phyloP scores from a whole-genome alignment of 2,329 filamentous ascomycete species.

The Didymella keratinophila region DNA sequence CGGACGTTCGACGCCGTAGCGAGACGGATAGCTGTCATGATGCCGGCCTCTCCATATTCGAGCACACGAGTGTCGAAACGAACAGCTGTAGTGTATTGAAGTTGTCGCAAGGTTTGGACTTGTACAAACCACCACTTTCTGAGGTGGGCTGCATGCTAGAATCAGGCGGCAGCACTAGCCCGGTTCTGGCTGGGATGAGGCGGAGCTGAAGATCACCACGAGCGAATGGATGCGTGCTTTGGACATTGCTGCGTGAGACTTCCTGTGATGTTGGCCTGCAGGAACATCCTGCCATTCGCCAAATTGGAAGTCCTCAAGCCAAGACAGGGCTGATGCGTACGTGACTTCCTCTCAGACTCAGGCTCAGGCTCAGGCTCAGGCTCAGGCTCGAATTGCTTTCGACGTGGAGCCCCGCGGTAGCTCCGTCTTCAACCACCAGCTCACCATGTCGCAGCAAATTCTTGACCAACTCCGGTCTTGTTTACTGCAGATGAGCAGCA shows the following conservation, averaged over 20 bases:
- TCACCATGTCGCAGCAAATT: slow-evolving; percentile 23
- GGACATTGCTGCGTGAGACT: background rate
- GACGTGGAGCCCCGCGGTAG: slow-evolving; percentile 21
- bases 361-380: too few relatives aligned
- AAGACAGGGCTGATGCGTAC: slow-evolving; percentile 13
- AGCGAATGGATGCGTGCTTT: background rate
- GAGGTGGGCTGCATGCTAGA: slow-evolving; percentile 4
- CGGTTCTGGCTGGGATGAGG: slow-evolving; percentile 15
- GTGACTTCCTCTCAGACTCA: slow-evolving; percentile 12
- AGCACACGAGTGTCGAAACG: slow-evolving; percentile 6
- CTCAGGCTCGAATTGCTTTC: slow-evolving; percentile 2
- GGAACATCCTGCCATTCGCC: background rate
- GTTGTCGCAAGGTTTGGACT: background rate
- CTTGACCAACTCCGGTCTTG: background rate
- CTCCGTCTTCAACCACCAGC: slow-evolving; percentile 11
- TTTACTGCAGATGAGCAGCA: background rate
- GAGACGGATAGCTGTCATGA: slow-evolving; percentile 40
- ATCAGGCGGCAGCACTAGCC: slow-evolving; percentile 15
- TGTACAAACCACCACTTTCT: background rate
- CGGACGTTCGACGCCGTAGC: slow-evolving; percentile 42
- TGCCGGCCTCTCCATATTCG: slow-evolving; percentile 23
- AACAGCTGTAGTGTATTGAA: slow-evolving; percentile 4
- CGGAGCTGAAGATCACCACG: slow-evolving; percentile 17
- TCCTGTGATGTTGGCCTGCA: background rate
- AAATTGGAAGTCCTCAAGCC: background rate